These are phyloP conservation scores for Gynochthodes officinalis DNA, from an alignment of 257 asterid species.

Conservation along the genomic window DNA sequence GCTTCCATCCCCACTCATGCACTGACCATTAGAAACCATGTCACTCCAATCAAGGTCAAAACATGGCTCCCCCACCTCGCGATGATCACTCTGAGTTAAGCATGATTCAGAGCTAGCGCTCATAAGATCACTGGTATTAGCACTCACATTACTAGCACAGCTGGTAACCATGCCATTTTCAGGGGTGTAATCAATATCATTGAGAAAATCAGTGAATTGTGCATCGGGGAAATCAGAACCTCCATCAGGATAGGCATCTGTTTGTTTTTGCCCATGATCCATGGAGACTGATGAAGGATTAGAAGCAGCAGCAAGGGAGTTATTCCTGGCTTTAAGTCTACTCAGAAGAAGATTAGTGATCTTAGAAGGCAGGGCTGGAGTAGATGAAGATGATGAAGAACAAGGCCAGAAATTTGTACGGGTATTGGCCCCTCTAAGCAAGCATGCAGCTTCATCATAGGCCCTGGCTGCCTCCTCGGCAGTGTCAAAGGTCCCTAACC, in stretches of 20 bases:
- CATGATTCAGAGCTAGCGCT: conserved; percentile 20
- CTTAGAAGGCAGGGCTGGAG: conserved; percentile 66
- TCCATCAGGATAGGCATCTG: conserved; percentile 22
- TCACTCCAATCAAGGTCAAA: conserved; percentile 24
- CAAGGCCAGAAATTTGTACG: conserved; percentile 81
- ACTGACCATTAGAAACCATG: conserved; percentile 15
- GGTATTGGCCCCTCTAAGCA: conserved; percentile 84
- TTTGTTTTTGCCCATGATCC: conserved; percentile 20
- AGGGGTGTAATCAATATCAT: conserved; percentile 37
- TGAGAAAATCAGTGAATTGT: conserved; percentile 54
- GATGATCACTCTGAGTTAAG: conserved; percentile 8
- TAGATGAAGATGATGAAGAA: conserved; percentile 33
- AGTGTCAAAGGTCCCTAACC: conserved; percentile 79
- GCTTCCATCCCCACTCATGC: neutral
- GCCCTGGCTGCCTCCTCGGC: conserved; percentile 84
- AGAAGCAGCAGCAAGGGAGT: conserved; percentile 26
- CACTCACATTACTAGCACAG: neutral
- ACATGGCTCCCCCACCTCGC: conserved; percentile 13
- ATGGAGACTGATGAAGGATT: conserved; percentile 13
- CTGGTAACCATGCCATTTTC: conserved; percentile 16
- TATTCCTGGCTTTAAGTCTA: conserved; percentile 65
- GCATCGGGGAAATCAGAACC: conserved; percentile 39
- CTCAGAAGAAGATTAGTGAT: conserved; percentile 66
- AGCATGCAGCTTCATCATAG: conserved; percentile 71
- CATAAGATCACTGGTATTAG: neutral